Base-by-base conservation (phyloP, 2,329 filamentous ascomycete genomes). In the Fusarium goolgardi region DNA sequence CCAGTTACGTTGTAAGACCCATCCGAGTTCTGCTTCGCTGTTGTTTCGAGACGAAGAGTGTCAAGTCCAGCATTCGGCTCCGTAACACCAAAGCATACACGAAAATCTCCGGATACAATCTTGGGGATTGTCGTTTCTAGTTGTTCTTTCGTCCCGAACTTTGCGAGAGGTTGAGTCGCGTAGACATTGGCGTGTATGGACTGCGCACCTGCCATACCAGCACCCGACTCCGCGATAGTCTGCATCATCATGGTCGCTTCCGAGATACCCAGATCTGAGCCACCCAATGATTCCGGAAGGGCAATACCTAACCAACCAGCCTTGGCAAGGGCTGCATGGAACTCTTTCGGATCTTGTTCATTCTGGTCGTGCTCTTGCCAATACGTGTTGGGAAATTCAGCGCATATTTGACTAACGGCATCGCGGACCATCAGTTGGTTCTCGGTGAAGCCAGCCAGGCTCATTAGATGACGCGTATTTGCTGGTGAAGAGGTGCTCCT, bases 201-300 rank as follows among this genome's bases (percentile, higher is more conserved):
- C 71, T 89, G 86, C 2, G 88, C 86, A 1, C 87, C 87, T 0
- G 91, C 91, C 83, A 96, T 93, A 5, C 92, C 92, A 6, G 92
- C 93, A 0, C 93, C 92, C 3, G 87, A 90, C 79, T 94, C 90
- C 1, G 90, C 82, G 58, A 94, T 92, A 3, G 91, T 92, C 73
- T 96, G 92, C 83, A 96, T 86, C 91, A 96, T 95, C 86, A 95
- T 91, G 1, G 90, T 92, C 1, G 92, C 92, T 75, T 96, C 92
- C 1, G 90, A 90, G 35, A 96, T 93, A 11, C 89, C 92, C 11
- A 96, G 79, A 0, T 90, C 91, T 2, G 91, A 85, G 1, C 92
- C 93, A 5, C 93, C 92, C 0, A 93, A 84, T 0, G 86, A 82
- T 75, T 94, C 91, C 0, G 92, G 91, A 5, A 96, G 80, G 0